A percentile compares a stretch with the other conserved stretches of the same genome.
Conservation (phyloP, 2,329 filamentous ascomycete genomes). For the Trichothecium sympodiale region DNA sequence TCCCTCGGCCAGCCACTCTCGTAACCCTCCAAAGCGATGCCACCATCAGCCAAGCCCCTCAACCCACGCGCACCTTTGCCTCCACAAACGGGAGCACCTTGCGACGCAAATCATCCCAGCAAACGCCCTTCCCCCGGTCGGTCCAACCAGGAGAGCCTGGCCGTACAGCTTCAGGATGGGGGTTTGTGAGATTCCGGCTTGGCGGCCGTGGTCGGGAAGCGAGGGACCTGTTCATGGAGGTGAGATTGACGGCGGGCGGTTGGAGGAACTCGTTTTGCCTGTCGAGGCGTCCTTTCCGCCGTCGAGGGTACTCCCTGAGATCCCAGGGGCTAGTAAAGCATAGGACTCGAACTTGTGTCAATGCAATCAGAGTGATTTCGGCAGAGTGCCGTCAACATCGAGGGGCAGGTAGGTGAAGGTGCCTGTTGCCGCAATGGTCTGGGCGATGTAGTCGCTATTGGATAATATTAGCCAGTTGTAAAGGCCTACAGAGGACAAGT, state of each 20-base stretch:
- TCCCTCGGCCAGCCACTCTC: too few relatives aligned
- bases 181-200: constrained; percentile 39
- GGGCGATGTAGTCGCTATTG: too few relatives aligned
- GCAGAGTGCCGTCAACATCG: too few relatives aligned
- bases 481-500: too few relatives aligned
- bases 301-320: too few relatives aligned
- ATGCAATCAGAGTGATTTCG: too few relatives aligned
- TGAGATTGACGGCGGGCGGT: constrained; percentile 45
- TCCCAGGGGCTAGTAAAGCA: too few relatives aligned
- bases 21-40: too few relatives aligned
- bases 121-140: constrained; percentile 47
- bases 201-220: constrained; percentile 41
- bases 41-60: constrained; percentile 15
- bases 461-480: too few relatives aligned
- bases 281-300: constrained; percentile 42
- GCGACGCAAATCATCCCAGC: constrained; percentile 37
- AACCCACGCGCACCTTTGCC: constrained; percentile 25
- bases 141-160: constrained; percentile 17
- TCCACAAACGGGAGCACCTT: constrained; percentile 41
- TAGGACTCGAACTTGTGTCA: too few relatives aligned
- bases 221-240: constrained; percentile 53
- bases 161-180: constrained; percentile 36
- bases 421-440: too few relatives aligned
- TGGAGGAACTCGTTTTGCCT: constrained; percentile 32
- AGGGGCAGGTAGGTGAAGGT: too few relatives aligned